Evolutionary conservation across 2,329 filamentous ascomycete genomes (phyloP), one percentile per base, ranked within the genome.

Genomic region (Ophiocordyceps camponoti-floridani): DNA sequence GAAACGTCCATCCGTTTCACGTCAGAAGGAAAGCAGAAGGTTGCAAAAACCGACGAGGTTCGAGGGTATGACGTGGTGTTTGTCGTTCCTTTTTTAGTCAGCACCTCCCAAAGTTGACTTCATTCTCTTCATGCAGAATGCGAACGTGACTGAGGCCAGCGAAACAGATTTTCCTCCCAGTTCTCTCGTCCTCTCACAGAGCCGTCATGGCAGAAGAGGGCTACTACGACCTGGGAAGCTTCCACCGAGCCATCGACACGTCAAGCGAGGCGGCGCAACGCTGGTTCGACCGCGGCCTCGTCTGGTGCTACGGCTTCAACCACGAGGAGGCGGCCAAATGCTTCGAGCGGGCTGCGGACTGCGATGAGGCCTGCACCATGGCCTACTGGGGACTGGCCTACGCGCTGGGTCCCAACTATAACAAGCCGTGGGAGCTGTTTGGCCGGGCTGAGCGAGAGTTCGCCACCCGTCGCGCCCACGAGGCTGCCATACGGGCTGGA

Each of bases 241-340:
- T 73, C 54, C 60, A 64, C 30, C 70, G 74, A n/a, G 52, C 61
- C 3, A 63, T 84, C 41, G 76, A 61, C 33, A 77, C 77, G 1
- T 57, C 51, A 14, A 74, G 56, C 51, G 40, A 55, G 4, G 63
- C 67, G 41, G 69, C 77, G 1, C 75, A 82, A 53, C 62, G 52
- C 7, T 87, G 82, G 82, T 85, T 84, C 56, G 67, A 81, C 55
- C 74, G 80, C 11, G 82, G 80, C 2, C 62, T 87, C n/a, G 65
- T 78, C 19, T 87, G 82, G 82, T 70, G 68, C 40, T 87, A 82
- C 57, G 79, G 67, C 19, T 88, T 88, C 64, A 85, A 87, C 55
- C 82, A 86, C 54, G 78, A 81, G 50, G 82, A 86, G 56, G 73
- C 79, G 0, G 70, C 68, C 4, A 62, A 61, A 38, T 84, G 80